Evolutionary conservation across 805 yeast species (phyloP).

Genomic region (Pichia ethanolica): DNA sequence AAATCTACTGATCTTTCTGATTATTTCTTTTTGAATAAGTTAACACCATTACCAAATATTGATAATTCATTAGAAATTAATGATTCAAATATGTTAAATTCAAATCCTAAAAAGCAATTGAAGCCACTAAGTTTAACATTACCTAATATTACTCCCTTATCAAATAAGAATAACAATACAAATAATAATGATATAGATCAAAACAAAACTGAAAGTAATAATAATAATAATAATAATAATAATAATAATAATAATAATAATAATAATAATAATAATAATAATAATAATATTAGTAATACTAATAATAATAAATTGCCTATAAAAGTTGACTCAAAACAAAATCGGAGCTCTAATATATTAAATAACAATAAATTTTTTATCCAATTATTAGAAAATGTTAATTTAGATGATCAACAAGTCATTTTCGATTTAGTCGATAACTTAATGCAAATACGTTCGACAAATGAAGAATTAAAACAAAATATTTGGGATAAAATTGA

Average conservation of each 20-base stretch:
- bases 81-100: too few species aligned
- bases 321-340: not conserved
- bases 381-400: constrained; percentile 6
- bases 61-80: too few species aligned
- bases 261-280: too few species aligned
- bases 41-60: too few species aligned
- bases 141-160: not conserved
- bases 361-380: not conserved
- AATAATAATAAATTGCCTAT: not conserved
- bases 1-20: too few species aligned
- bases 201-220: not conserved
- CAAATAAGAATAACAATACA: too few species aligned
- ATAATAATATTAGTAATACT: not conserved
- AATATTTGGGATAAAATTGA: constrained; percentile 23
- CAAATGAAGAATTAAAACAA: constrained; percentile 18
- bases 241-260: too few species aligned
- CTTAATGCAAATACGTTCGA: constrained; percentile 12
- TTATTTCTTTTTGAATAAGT: too few species aligned
- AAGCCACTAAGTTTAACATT: not conserved
- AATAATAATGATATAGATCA: too few species aligned
- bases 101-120: too few species aligned
- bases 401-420: constrained; percentile 16
- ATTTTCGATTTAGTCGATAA: constrained; percentile 20
- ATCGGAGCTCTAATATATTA: not conserved
- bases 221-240: too few species aligned